phyloP scores from a whole-genome alignment of 2,329 filamentous ascomycete genomes.

The Colletotrichum simmondsii region DNA sequence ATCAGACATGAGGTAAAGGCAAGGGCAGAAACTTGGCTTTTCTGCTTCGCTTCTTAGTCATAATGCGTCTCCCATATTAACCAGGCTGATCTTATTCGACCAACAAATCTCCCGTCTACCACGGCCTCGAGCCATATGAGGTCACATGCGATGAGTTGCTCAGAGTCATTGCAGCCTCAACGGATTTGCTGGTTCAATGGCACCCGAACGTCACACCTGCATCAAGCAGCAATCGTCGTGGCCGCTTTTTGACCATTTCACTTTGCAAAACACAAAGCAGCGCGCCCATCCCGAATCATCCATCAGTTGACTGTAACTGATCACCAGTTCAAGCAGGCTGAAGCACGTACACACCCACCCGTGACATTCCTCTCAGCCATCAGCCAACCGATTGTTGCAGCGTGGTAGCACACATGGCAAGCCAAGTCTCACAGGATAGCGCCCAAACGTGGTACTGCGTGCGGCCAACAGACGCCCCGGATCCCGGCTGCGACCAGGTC shows the following conservation, averaged over 20 bases:
- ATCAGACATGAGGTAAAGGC: conserved; percentile 20
- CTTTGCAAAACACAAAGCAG: neutral
- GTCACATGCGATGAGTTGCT: neutral
- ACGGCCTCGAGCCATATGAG: neutral
- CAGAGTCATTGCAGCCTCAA: neutral
- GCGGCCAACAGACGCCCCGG: neutral
- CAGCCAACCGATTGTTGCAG: neutral
- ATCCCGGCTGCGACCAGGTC: conserved; percentile 8
- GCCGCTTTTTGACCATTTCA: conserved; percentile 1
- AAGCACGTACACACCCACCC: neutral
- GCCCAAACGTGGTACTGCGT: neutral
- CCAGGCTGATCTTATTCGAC: neutral
- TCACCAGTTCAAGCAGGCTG: neutral
- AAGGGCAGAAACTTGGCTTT: conserved; percentile 14
- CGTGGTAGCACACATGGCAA: neutral
- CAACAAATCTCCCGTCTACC: neutral
- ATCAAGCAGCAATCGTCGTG: neutral
- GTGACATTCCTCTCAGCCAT: neutral
- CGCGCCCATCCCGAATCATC: neutral
- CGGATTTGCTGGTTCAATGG: neutral
- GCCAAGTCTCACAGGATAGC: conserved; percentile 1
- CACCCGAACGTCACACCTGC: neutral
- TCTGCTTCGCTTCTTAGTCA: neutral
- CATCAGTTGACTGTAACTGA: conserved; percentile 3
- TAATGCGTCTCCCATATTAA: neutral